phyloP scores from a whole-genome alignment of 1,284 basidiomycete genomes.

The Pseudozyma pruni region DNA sequence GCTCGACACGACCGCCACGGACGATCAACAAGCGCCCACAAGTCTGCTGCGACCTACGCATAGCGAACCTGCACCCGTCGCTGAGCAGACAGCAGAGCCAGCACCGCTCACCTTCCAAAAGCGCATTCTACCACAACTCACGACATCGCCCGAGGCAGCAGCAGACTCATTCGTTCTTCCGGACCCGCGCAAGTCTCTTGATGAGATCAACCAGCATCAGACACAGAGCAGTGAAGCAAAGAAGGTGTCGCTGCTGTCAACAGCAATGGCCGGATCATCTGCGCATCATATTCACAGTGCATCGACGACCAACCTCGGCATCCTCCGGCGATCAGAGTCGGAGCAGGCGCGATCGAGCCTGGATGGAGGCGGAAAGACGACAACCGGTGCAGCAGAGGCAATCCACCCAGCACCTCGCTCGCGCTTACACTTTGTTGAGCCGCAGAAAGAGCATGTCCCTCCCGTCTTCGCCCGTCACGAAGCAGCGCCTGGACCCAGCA shows the following conservation, averaged over 20 bases:
- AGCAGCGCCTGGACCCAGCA: not conserved
- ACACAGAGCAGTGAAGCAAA: conserved; percentile 1
- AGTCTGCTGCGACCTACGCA: not conserved
- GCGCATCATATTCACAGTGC: conserved; percentile 17
- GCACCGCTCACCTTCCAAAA: conserved; percentile 32
- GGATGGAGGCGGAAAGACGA: conserved; percentile 1
- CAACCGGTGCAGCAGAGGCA: not conserved
- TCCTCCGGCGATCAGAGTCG: conserved; percentile 19
- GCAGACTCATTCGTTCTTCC: conserved; percentile 15
- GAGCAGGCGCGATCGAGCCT: not conserved
- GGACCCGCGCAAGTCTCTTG: conserved; percentile 4
- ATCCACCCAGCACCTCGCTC: conserved; percentile 7
- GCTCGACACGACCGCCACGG: not conserved
- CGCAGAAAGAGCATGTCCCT: conserved; percentile 7
- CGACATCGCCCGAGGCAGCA: conserved; percentile 34
- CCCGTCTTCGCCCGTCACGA: conserved; percentile 8
- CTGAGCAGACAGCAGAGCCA: not conserved
- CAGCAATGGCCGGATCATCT: conserved; percentile 14
- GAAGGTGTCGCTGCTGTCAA: conserved; percentile 25
- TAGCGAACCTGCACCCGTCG: conserved; percentile 6
- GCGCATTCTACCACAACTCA: conserved; percentile 28
- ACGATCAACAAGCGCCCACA: not conserved
- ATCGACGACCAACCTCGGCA: conserved; percentile 25
- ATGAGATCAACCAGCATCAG: not conserved
- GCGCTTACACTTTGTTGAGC: conserved; percentile 43